phyloP scores from a whole-genome alignment of 768 basidiomycete species.

The Boletus insuetus region DNA sequence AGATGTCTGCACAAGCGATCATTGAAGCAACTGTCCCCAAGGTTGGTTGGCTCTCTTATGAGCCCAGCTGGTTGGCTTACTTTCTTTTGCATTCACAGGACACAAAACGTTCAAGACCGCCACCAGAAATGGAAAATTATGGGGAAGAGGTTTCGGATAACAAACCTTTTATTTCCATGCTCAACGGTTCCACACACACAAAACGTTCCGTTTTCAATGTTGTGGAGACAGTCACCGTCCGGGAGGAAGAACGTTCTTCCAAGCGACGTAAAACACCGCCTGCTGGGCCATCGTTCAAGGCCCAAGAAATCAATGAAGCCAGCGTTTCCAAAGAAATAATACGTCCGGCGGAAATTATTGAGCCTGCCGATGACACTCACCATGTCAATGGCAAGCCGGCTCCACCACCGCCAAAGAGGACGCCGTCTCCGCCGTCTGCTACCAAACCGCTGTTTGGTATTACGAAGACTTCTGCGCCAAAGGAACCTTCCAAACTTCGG shows the following conservation, averaged over 20 bases:
- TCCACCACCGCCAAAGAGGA: not conserved
- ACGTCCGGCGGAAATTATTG: slow-evolving; percentile 40
- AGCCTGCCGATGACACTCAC: slow-evolving; percentile 31
- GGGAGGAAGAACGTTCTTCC: slow-evolving; percentile 36
- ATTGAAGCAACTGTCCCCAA: slow-evolving; percentile 79
- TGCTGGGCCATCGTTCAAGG: slow-evolving; percentile 1
- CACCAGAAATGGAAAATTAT: slow-evolving; percentile 44
- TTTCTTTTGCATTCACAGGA: slow-evolving; percentile 43
- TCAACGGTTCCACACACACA: slow-evolving; percentile 16
- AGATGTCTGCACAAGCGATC: slow-evolving; percentile 58
- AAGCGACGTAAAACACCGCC: slow-evolving; percentile 50
- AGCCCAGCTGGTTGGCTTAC: slow-evolving; percentile 5
- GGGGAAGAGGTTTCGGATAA: slow-evolving; percentile 4
- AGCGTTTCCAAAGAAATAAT: slow-evolving; percentile 20
- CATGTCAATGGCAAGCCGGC: slow-evolving; percentile 16
- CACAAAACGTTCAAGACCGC: slow-evolving; percentile 74
- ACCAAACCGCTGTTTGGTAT: slow-evolving; percentile 21
- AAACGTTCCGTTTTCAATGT: not conserved
- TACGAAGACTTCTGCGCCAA: slow-evolving; percentile 58
- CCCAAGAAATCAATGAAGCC: slow-evolving; percentile 35
- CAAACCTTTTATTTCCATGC: slow-evolving; percentile 9
- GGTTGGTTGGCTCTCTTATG: slow-evolving; percentile 36
- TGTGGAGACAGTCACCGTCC: slow-evolving; percentile 38
- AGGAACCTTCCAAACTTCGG: slow-evolving; percentile 76
- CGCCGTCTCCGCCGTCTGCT: slow-evolving; percentile 21